phyloP scores from a whole-genome alignment of 2,329 filamentous ascomycete genomes.

The Penicillium digitatum region DNA sequence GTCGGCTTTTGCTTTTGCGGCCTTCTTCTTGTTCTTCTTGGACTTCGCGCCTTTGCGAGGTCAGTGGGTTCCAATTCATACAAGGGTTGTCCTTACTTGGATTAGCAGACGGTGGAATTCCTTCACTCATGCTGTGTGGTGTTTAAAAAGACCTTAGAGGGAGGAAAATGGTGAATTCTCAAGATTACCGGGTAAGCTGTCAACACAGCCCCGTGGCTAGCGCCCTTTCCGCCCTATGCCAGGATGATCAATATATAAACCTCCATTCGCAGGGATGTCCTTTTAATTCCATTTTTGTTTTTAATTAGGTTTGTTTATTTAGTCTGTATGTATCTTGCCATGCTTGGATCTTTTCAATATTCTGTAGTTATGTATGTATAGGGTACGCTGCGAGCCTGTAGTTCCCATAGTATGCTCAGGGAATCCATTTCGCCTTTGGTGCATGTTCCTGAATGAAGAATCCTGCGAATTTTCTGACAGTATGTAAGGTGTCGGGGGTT shows the following conservation, averaged over 20 bases:
- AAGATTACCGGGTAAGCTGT: slow-evolving; percentile 26
- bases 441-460: neutral
- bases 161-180: slow-evolving; percentile 7
- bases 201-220: slow-evolving; percentile 33
- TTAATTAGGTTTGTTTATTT: neutral
- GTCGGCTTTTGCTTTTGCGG: slow-evolving; percentile 42
- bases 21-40: slow-evolving; percentile 58
- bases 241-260: slow-evolving; percentile 12
- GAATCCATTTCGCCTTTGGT: neutral
- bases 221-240: slow-evolving; percentile 14
- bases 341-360: neutral
- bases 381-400: neutral
- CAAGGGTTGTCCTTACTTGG: slow-evolving; percentile 21
- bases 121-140: slow-evolving; percentile 22
- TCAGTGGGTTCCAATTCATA: slow-evolving; percentile 12
- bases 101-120: slow-evolving; percentile 17
- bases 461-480: too few relatives aligned
- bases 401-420: neutral
- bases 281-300: neutral
- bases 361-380: neutral
- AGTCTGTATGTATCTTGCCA: neutral
- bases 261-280: neutral
- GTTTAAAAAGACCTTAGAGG: neutral
- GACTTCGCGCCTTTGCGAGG: slow-evolving; percentile 45
- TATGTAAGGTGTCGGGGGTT: neutral